Percentiles rank a stretch among this genome's conserved stretches.
Evolutionary conservation across 208 protist species (phyloP).

Genomic region (Strigomonas culicis): DNA sequence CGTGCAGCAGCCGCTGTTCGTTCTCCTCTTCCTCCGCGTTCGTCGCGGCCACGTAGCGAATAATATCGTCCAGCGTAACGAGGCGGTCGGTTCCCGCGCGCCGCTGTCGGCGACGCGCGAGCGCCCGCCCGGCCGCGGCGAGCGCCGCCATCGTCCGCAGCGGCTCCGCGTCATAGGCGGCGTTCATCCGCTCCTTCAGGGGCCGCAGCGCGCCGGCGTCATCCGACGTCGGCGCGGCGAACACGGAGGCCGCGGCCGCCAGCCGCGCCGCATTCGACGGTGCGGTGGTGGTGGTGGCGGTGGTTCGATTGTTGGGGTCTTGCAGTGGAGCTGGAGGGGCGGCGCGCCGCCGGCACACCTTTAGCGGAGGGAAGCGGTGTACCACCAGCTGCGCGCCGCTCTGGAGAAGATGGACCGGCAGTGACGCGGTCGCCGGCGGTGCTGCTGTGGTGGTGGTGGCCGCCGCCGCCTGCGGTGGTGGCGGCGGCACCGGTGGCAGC

Average conservation of each 20-base stretch:
- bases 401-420: constrained; percentile 63
- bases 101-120: constrained; percentile 81
- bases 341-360: constrained; percentile 43
- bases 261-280: neutral
- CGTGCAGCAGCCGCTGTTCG: too few species aligned
- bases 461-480: too few species aligned
- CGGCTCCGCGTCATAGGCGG: constrained; percentile 63
- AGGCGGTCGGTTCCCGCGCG: constrained; percentile 28
- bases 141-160: constrained; percentile 30
- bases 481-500: too few species aligned
- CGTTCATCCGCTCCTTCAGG: constrained; percentile 62
- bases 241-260: neutral
- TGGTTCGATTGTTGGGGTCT: too few species aligned
- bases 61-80: neutral
- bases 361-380: constrained; percentile 61
- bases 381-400: constrained; percentile 57
- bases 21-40: too few species aligned
- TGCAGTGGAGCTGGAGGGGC: too few species aligned
- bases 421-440: constrained; percentile 3
- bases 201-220: constrained; percentile 33
- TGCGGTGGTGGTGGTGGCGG: too few species aligned
- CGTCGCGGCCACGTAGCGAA: neutral
- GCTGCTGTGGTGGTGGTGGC: constrained; percentile 7
- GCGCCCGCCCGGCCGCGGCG: constrained; percentile 50
- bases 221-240: neutral